Base-by-base conservation (phyloP, 2,329 filamentous ascomycete genomes). In the Tolypocladium endophyticum region DNA sequence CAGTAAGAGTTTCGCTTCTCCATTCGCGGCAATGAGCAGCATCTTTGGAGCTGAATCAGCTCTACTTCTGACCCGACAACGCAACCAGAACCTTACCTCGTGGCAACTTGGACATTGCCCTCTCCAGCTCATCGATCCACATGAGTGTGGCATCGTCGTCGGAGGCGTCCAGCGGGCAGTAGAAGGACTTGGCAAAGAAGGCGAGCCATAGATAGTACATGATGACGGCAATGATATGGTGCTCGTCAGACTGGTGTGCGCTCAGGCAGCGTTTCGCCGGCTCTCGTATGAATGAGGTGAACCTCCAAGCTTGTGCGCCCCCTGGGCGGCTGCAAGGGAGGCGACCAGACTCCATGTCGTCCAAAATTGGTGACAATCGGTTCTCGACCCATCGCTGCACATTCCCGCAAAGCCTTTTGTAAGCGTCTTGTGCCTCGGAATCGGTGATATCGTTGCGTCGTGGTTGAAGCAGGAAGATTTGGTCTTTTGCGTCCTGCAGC, bases 351-450 rank as follows among this genome's bases (percentile, higher is more conserved):
- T 71, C 69, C 50, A 73, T 55, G 38, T 73, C 69, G 45, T 74
- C 72, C 55, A 74, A 58, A 12, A 67, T 65, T 33, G 64, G 62
- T 8, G 64, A 66, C 47, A 74, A 65, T 33, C 71, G 69, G 55
- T 71, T 70, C 58, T 74, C 70, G 38, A 73, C 72, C 73, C 73
- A 74, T 58, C 72, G 64, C 58, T 73, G 70, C 12, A 74, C 67
- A 38, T 68, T 72, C 30, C 67, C 66, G 60, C 71, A 69, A 38
- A 74, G 62, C 20, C 57, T 63, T 60, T 69, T 69, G 63, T 74
- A 74, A 12, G 64, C 65, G 35, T 73, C 72, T 38, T 65, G 66
- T 2, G 73, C 73, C 56, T 74, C 73, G 1, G 68, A 60, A 55
- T 74, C 73, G 7, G 70, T 73, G 33, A 74, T 69, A 38, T 74